These are phyloP conservation scores for Fusarium sp. DNA, from an alignment of 2,329 filamentous ascomycete species.

Conservation along the genomic window DNA sequence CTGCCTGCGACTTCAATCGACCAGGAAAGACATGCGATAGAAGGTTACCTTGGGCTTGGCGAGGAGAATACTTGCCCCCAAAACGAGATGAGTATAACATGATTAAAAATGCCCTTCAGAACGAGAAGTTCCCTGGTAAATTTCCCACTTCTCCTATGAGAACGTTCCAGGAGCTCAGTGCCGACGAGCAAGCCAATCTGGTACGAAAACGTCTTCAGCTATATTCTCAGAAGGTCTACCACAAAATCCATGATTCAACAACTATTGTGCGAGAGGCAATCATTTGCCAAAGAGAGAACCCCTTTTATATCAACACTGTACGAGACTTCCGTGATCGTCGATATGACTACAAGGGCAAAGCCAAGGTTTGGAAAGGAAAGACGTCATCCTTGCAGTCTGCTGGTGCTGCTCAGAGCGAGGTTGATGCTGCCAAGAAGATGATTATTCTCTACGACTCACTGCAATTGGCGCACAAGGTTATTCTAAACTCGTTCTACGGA, in stretches of 20 bases:
- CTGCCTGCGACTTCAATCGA: constrained; percentile 97
- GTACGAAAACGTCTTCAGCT: constrained; percentile 88
- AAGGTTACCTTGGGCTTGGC: constrained; percentile 95
- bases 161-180: constrained; percentile 80
- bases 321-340: constrained; percentile 95
- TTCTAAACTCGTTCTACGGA: constrained; percentile 98
- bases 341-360: constrained; percentile 98
- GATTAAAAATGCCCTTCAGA: constrained; percentile 91
- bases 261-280: constrained; percentile 95
- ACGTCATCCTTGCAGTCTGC: constrained; percentile 85
- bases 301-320: constrained; percentile 97
- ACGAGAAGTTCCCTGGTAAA: constrained; percentile 89
- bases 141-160: constrained; percentile 74
- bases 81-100: constrained; percentile 99
- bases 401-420: constrained; percentile 77
- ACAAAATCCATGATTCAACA: constrained; percentile 96
- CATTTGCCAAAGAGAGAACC: constrained; percentile 97
- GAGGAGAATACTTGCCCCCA: constrained; percentile 94
- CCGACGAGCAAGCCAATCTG: constrained; percentile 82
- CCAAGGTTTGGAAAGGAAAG: constrained; percentile 99
- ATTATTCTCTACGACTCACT: constrained; percentile 94
- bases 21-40: constrained; percentile 97
- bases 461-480: constrained; percentile 97
- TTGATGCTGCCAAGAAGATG: constrained; percentile 99
- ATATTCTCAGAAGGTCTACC: constrained; percentile 98